Base-by-base conservation (phyloP, 2,329 filamentous ascomycete species). In the Penicillium sp. region DNA sequence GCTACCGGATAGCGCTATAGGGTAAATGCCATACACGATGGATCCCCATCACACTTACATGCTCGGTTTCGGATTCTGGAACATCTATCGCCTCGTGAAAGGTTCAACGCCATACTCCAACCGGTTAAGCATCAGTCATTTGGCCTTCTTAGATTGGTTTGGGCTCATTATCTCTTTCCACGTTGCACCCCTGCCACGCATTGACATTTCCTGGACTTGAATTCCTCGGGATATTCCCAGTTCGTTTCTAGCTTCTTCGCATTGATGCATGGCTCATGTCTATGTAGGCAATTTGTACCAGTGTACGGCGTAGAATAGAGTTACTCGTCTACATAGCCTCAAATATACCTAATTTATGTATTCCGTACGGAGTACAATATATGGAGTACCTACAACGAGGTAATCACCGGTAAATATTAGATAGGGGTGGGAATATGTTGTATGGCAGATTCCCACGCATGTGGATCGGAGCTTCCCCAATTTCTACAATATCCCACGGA, bases 41-140 rank as follows among this genome's bases (percentile, higher is more conserved):
- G 51, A 35, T 34, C 50, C 26, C 43, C 23, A 23, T 44, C 30
- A 23, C n/a, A 47, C 9, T 14, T 16, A 8, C n/a, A 36, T 16
- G 6, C 13, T 10, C 19, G 11, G 10, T 16, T 16, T 46, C 13
- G 42, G 10, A 32, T 36, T 48, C 30, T 23, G 36, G 44, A 42
- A 38, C n/a, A 26, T 47, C 19, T 7, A 29, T 44, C 48, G 13
- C 42, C 8, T 53, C 45, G 41, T 36, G 23, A 53, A 58, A 48
- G 32, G 45, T 53, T 56, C 39, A 38, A 53, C 49, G 42, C 56
- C 56, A 56, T 32, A 47, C 56, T 57, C 27, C 16, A 58, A 47
- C 34, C 14, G 47, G 47, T 34, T 34, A 40, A 51, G 47, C 36
- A 30, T 27, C 11, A 9, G 9, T 11, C 35, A 5, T 23, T 23